A percentile compares a stretch with the other conserved stretches of the same genome.
Conservation (phyloP, 2,329 filamentous ascomycete species). For the Taxawa tesnikishii region DNA sequence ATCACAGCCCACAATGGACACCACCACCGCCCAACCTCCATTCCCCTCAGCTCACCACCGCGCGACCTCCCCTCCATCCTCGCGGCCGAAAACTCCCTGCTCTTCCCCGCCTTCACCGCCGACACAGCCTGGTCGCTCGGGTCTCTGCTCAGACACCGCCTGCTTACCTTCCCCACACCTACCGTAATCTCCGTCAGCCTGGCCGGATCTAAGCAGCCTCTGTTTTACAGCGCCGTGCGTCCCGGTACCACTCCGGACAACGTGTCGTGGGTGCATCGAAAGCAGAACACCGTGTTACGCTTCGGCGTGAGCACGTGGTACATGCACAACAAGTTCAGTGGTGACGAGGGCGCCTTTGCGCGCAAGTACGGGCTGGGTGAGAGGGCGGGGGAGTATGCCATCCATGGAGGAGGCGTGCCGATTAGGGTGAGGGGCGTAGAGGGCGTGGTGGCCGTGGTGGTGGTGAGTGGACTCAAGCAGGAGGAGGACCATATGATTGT, state of each 20-base stretch:
- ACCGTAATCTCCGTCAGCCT: conserved; percentile 53
- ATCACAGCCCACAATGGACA: not conserved
- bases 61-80: conserved; percentile 8
- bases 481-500: conserved; percentile 68
- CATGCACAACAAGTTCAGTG: conserved; percentile 53
- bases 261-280: conserved; percentile 46
- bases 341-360: conserved; percentile 53
- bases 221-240: conserved; percentile 60
- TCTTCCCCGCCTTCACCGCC: conserved; percentile 46
- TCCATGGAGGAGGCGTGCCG: conserved; percentile 67
- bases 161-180: conserved; percentile 42
- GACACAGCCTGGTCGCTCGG: conserved; percentile 55
- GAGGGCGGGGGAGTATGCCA: conserved; percentile 51
- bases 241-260: conserved; percentile 55
- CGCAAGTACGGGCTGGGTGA: conserved; percentile 51
- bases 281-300: conserved; percentile 58
- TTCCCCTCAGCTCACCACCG: conserved; percentile 6
- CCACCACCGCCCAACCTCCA: not conserved
- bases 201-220: conserved; percentile 42
- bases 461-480: conserved; percentile 66
- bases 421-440: conserved; percentile 62
- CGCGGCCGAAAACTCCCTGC: conserved; percentile 27
- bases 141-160: conserved; percentile 50
- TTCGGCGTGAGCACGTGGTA: conserved; percentile 61
- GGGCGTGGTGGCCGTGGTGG: conserved; percentile 61